Conservation (phyloP, 208 protist species). For the Leishmania turanica region DNA sequence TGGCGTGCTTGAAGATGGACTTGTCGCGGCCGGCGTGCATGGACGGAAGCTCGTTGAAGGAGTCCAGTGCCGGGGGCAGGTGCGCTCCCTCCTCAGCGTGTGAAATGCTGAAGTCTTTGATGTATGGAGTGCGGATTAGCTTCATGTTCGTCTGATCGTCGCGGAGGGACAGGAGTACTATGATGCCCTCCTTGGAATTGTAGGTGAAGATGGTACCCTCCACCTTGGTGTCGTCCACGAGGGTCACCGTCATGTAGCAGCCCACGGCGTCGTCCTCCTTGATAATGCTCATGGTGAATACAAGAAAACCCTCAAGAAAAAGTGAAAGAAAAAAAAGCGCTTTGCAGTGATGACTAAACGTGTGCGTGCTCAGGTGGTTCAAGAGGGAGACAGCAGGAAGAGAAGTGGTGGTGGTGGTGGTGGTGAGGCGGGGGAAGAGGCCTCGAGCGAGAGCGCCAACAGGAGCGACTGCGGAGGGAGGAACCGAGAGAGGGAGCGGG, state of each 20-base stretch:
- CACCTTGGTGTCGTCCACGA: slow-evolving; percentile 65
- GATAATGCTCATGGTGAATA: slow-evolving; percentile 48
- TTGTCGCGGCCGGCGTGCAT: slow-evolving; percentile 86
- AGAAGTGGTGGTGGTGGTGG: not conserved
- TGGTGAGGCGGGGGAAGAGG: not conserved
- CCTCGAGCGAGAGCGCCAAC: not conserved
- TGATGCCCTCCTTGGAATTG: slow-evolving; percentile 68
- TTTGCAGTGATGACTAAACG: not conserved
- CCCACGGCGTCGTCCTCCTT: slow-evolving; percentile 76
- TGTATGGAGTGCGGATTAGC: slow-evolving; percentile 75
- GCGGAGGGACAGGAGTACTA: slow-evolving; percentile 65
- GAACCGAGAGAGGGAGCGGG: not conserved
- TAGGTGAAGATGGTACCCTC: slow-evolving; percentile 86
- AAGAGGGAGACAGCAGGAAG: slow-evolving; percentile 4
- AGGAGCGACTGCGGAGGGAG: not conserved
- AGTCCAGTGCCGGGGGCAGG: slow-evolving; percentile 63
- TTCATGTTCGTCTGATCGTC: slow-evolving; percentile 57
- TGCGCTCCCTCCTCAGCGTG: slow-evolving; percentile 41
- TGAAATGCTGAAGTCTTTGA: slow-evolving; percentile 64
- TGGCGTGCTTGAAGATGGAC: slow-evolving; percentile 84
- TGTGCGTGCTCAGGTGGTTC: not conserved
- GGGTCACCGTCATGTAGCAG: slow-evolving; percentile 53
- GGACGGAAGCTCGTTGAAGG: slow-evolving; percentile 65
- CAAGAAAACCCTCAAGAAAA: not conserved
- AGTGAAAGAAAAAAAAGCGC: not conserved